These are phyloP conservation scores for Boletus sp. DNA, from an alignment of 768 basidiomycete species.

Conservation along the genomic window DNA sequence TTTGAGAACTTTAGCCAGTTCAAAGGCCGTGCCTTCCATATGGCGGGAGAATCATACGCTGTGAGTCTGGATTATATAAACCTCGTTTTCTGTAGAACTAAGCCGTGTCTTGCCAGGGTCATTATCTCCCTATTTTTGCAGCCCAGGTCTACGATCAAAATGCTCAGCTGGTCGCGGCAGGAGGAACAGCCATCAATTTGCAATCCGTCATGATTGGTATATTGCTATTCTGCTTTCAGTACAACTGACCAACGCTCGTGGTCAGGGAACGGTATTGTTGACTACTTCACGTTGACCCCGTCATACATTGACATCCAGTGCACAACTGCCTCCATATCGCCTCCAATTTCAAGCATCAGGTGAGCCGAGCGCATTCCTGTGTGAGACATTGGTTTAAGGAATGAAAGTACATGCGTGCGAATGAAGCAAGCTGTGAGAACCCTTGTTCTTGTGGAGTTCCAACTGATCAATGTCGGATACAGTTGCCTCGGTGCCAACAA, in stretches of 20 bases:
- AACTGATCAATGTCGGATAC: neutral
- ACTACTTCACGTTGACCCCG: slow-evolving; percentile 34
- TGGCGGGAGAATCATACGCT: slow-evolving; percentile 54
- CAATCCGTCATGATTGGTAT: slow-evolving; percentile 44
- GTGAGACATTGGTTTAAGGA: neutral
- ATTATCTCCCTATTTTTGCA: slow-evolving; percentile 47
- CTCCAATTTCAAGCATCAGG: slow-evolving; percentile 28
- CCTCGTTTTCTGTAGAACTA: neutral
- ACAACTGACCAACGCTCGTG: neutral
- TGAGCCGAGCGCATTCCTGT: neutral
- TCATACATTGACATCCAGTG: slow-evolving; percentile 53
- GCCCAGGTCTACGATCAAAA: slow-evolving; percentile 45
- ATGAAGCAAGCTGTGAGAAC: slow-evolving; percentile 38
- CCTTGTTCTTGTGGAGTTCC: neutral
- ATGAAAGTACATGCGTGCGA: slow-evolving; percentile 30
- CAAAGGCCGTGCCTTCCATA: slow-evolving; percentile 57
- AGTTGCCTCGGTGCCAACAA: slow-evolving; percentile 68
- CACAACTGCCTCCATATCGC: slow-evolving; percentile 39
- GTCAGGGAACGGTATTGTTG: slow-evolving; percentile 40
- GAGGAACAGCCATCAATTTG: slow-evolving; percentile 44
- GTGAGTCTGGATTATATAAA: slow-evolving; percentile 20
- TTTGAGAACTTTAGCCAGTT: slow-evolving; percentile 69
- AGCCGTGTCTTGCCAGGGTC: slow-evolving; percentile 33
- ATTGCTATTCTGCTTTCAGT: neutral
- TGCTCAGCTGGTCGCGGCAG: slow-evolving; percentile 36